A percentile compares a stretch with the other conserved stretches of the same genome.
These are phyloP conservation scores for Arthrobotrys sphaeroides DNA, from an alignment of 2,329 filamentous ascomycete genomes.

Conservation along the genomic window DNA sequence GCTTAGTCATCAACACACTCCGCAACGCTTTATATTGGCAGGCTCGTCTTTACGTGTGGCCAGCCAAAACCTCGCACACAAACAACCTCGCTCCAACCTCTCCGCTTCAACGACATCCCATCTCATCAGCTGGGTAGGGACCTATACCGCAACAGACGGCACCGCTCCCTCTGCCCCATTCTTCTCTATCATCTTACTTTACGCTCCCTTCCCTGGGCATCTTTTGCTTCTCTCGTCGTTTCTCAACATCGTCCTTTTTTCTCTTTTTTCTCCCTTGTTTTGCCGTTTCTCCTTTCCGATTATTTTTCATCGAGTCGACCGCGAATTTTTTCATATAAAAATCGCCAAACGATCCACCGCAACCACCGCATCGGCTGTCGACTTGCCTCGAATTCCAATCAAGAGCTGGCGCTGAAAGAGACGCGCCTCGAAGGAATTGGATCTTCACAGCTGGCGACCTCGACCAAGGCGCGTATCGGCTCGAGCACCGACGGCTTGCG, in stretches of 20 bases:
- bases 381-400: constrained; percentile 1
- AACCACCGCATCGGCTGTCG: not conserved
- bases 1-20: constrained; percentile 40
- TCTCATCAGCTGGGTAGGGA: constrained; percentile 8
- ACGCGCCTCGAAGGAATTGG: constrained; percentile 24
- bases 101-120: constrained; percentile 18
- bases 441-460: not conserved
- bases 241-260: constrained; percentile 47
- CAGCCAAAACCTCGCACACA: constrained; percentile 42
- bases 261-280: constrained; percentile 44
- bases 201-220: constrained; percentile 27
- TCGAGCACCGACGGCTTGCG: constrained; percentile 14
- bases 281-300: constrained; percentile 40
- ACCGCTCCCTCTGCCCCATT: constrained; percentile 31
- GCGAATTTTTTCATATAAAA: constrained; percentile 47
- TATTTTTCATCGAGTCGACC: constrained; percentile 36
- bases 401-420: constrained; percentile 23
- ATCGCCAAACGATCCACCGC: constrained; percentile 1
- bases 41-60: constrained; percentile 59
- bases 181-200: constrained; percentile 25
- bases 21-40: constrained; percentile 65
- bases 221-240: not conserved
- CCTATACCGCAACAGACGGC: constrained; percentile 20
- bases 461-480: constrained; percentile 33
- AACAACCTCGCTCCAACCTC: constrained; percentile 35